These are phyloP conservation scores for Nitzschia sp. DNA, from an alignment of 108 stramenopile genomes.

Conservation along the genomic window DNA sequence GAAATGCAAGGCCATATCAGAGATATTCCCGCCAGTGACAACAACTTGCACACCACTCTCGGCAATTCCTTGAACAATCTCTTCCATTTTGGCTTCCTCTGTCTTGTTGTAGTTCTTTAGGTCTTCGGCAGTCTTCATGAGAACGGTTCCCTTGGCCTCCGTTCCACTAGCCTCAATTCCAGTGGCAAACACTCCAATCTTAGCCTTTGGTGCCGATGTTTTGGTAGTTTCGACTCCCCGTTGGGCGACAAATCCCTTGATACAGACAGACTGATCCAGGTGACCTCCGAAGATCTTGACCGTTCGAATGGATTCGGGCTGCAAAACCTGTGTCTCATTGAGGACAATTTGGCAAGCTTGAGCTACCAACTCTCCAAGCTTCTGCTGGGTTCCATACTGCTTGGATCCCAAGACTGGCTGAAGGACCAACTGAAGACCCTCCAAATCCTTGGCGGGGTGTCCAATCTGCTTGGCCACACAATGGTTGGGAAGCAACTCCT, in stretches of 20 bases:
- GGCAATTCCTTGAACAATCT: conserved; percentile 92
- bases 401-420: conserved; percentile 90
- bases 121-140: conserved; percentile 97
- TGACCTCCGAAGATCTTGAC: conserved; percentile 92
- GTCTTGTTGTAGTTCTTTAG: conserved; percentile 96
- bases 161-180: conserved; percentile 93
- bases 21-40: conserved; percentile 89
- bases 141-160: conserved; percentile 99
- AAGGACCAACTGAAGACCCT: conserved; percentile 47
- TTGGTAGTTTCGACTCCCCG: conserved; percentile 81
- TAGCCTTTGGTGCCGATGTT: conserved; percentile 76
- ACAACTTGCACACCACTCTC: conserved; percentile 90
- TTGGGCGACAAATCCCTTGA: conserved; percentile 92
- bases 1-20: conserved; percentile 96
- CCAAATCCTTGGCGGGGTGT: conserved; percentile 46
- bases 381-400: conserved; percentile 80
- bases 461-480: conserved; percentile 29
- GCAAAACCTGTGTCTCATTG: conserved; percentile 50
- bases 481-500: conserved; percentile 67
- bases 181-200: conserved; percentile 94
- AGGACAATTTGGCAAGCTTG: conserved; percentile 90
- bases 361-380: conserved; percentile 89
- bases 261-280: conserved; percentile 75
- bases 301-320: conserved; percentile 92
- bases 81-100: conserved; percentile 97